phyloP scores from a whole-genome alignment of 2,329 filamentous ascomycete genomes.

The Penicillium crustosum region DNA sequence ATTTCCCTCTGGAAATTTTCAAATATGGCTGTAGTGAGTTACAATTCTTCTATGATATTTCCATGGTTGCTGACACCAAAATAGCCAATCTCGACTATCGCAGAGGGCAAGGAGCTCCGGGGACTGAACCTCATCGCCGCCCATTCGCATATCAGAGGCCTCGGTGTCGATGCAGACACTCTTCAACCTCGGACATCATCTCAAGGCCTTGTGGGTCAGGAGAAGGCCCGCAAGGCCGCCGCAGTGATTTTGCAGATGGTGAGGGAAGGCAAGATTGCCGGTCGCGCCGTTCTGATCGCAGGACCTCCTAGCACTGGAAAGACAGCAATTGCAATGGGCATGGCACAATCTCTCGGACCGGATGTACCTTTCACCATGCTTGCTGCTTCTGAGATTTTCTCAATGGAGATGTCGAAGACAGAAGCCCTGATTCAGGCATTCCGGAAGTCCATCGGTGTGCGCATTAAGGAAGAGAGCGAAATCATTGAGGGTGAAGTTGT shows the following conservation, averaged over 20 bases:
- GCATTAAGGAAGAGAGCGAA: conserved; percentile 98
- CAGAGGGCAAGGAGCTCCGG: conserved; percentile 92
- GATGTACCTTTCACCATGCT: conserved; percentile 97
- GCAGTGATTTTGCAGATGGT: conserved; percentile 98
- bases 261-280: conserved; percentile 97
- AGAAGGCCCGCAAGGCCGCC: conserved; percentile 93
- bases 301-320: conserved; percentile 97
- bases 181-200: conserved; percentile 81
- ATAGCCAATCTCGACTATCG: conserved; percentile 74
- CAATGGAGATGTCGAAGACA: conserved; percentile 98
- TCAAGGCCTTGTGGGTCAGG: conserved; percentile 92
- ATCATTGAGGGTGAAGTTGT: conserved; percentile 99
- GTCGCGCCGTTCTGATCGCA: conserved; percentile 88
- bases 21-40: conserved; percentile 42
- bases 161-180: conserved; percentile 89
- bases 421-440: conserved; percentile 98
- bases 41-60: not conserved
- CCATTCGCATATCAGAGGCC: conserved; percentile 94
- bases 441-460: conserved; percentile 94
- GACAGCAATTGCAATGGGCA: conserved; percentile 97
- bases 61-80: conserved; percentile 15
- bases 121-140: conserved; percentile 97
- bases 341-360: conserved; percentile 90
- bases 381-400: conserved; percentile 96
- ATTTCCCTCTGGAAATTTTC: conserved; percentile 7